Conservation (phyloP, 495 filamentous ascomycete species). For the Penicillium fimorum region DNA sequence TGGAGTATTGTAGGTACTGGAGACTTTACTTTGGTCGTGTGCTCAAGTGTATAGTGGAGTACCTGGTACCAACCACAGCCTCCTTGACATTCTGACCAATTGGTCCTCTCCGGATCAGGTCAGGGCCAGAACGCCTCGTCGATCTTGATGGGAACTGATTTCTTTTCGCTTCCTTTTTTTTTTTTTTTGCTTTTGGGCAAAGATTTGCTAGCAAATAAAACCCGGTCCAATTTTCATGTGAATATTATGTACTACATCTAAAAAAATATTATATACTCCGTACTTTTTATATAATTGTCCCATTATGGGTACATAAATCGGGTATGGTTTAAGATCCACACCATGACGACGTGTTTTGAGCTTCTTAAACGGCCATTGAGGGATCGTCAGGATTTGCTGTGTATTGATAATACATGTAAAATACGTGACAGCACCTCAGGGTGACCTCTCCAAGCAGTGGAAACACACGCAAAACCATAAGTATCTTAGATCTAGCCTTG, state of each 20-base stretch:
- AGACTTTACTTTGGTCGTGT: conserved; percentile 7
- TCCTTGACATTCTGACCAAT: conserved; percentile 13
- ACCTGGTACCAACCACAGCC: conserved; percentile 11
- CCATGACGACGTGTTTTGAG: conserved; percentile 5
- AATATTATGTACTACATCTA: background rate
- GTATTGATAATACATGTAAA: conserved; percentile 7
- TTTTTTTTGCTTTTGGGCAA: background rate
- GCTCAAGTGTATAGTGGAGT: conserved; percentile 10
- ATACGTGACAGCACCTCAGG: no score
- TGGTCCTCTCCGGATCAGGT: conserved; percentile 21
- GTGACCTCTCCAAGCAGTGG: background rate
- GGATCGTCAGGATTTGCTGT: background rate
- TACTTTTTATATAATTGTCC: no score
- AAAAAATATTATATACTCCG: background rate
- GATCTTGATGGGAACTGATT: conserved; percentile 12
- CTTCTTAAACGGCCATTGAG: conserved; percentile 1
- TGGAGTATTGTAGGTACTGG: conserved; percentile 2
- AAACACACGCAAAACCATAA: background rate
- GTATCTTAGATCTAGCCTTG: background rate
- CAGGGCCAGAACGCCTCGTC: conserved; percentile 23
- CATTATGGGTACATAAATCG: background rate
- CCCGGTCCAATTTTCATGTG: background rate
- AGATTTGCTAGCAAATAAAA: background rate
- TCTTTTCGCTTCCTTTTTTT: background rate
- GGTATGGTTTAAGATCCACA: conserved; percentile 5